phyloP scores from a whole-genome alignment of 2,329 filamentous ascomycete genomes.

The Ramichloridium luteum region DNA sequence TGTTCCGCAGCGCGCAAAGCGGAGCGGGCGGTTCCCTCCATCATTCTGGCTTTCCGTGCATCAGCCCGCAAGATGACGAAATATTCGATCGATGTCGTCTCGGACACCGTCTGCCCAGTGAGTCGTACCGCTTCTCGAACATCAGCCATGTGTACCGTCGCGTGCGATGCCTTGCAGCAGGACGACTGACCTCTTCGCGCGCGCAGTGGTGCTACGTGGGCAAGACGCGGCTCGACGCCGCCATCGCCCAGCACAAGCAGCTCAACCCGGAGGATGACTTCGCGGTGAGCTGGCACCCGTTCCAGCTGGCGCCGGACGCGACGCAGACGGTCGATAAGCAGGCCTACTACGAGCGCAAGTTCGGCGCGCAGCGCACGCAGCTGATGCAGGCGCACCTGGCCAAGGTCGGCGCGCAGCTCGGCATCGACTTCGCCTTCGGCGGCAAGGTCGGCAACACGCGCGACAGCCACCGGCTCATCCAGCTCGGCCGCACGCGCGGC shows the following conservation, averaged over 20 bases:
- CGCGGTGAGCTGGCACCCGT: constrained; percentile 62
- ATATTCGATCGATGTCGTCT: constrained; percentile 65
- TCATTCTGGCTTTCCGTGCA: constrained; percentile 17
- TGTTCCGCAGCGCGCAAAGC: too few relatives aligned
- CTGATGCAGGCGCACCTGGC: constrained; percentile 48
- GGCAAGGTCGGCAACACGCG: constrained; percentile 65
- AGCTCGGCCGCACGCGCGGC: constrained; percentile 50
- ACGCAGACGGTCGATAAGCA: constrained; percentile 43
- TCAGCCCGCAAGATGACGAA: constrained; percentile 47
- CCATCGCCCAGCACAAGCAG: constrained; percentile 49
- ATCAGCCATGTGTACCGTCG: constrained; percentile 3
- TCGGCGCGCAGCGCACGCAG: constrained; percentile 49
- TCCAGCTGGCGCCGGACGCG: constrained; percentile 61
- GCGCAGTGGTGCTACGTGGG: constrained; percentile 68
- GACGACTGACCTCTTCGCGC: too few relatives aligned
- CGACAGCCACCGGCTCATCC: constrained; percentile 65
- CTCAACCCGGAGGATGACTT: constrained; percentile 56
- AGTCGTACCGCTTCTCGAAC: constrained; percentile 2
- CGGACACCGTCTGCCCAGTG: constrained; percentile 68
- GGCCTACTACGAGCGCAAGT: constrained; percentile 48
- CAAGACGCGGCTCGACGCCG: constrained; percentile 59
- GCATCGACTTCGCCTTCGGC: constrained; percentile 60
- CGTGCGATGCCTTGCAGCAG: neutral
- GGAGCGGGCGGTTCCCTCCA: too few relatives aligned
- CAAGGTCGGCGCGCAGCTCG: constrained; percentile 48